Base-by-base conservation (phyloP, 176 grass and related monocot genomes). In the Phoenix dactylifera region DNA sequence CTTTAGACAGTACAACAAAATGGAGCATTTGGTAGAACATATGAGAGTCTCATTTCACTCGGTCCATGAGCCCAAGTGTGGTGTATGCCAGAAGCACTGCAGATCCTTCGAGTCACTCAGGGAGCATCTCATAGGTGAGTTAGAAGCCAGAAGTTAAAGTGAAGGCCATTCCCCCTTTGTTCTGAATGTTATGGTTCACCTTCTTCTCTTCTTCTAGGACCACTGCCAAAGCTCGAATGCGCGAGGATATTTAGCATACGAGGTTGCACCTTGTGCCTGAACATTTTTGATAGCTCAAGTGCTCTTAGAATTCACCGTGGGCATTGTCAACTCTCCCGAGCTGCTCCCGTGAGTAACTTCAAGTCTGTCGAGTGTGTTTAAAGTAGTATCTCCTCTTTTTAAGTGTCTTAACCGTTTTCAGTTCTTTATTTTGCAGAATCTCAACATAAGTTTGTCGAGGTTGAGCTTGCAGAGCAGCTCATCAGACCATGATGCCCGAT, bases 21-120 rank as follows among this genome's bases (percentile, higher is more conserved):
- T 89, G 52, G 83, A 95, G 55, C 90, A 95, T 60, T 76, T 95
- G n/a, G 90, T 95, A 56, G 90, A 89, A 74, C 90, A 95, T 69
- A 84, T 89, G 86, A 83, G 76, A 69, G 76, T 85, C 28, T 89
- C 86, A 10, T 95, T 76, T 71, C 90, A 95, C 65, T 95, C 90
- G 4, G 64, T 26, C 60, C 90, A 95, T 19, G 90, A 95, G 72
- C 80, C 86, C 61, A 86, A 61, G 77, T 95, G 90, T 67, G 83
- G 90, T 63, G 65, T 78, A 7, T 95, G 86, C 71, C 17, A 74
- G 49, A 95, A 95, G 67, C 90, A 95, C 72, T 95, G 90, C 72
- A 87, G 90, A 22, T 95, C 80, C 25, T 86, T 86, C 48, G 90
- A 95, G 58, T 95, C 90, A 0, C 86, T 95, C 60, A 78, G 90